phyloP scores from a whole-genome alignment of 495 filamentous ascomycete species.

The Physcia stellaris region DNA sequence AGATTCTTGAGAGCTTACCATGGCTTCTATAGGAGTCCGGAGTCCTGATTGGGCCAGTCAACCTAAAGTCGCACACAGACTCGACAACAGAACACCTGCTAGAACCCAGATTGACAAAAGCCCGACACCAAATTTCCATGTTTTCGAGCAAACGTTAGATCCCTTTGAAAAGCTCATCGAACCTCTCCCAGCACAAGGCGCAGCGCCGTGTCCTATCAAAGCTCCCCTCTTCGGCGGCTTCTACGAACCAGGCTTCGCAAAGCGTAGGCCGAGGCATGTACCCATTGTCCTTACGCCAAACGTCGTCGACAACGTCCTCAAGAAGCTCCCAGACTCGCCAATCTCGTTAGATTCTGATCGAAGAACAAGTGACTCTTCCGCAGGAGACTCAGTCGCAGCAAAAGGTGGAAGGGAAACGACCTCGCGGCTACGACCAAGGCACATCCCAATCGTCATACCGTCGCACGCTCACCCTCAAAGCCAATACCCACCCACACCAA shows the following conservation, averaged over 20 bases:
- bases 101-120: too few relatives aligned
- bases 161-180: too few relatives aligned
- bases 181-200: too few relatives aligned
- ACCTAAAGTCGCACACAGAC: background rate
- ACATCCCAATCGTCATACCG: constrained; percentile 17
- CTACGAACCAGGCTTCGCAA: constrained; percentile 8
- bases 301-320: constrained; percentile 12
- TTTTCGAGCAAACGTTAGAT: too few relatives aligned
- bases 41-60: constrained; percentile 1
- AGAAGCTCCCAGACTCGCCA: constrained; percentile 6
- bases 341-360: background rate
- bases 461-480: constrained; percentile 14
- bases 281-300: constrained; percentile 12
- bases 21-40: constrained; percentile 4
- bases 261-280: constrained; percentile 11
- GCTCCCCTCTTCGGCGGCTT: too few relatives aligned
- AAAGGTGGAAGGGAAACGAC: constrained; percentile 2
- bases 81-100: too few relatives aligned
- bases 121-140: too few relatives aligned
- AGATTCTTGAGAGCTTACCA: constrained; percentile 12
- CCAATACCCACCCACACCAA: constrained; percentile 9
- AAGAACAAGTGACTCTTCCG: too few relatives aligned
- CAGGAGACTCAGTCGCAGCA: background rate
- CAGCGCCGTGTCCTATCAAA: too few relatives aligned
- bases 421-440: constrained; percentile 5